phyloP scores from a whole-genome alignment of 768 basidiomycete genomes.

The Russula earlei region DNA sequence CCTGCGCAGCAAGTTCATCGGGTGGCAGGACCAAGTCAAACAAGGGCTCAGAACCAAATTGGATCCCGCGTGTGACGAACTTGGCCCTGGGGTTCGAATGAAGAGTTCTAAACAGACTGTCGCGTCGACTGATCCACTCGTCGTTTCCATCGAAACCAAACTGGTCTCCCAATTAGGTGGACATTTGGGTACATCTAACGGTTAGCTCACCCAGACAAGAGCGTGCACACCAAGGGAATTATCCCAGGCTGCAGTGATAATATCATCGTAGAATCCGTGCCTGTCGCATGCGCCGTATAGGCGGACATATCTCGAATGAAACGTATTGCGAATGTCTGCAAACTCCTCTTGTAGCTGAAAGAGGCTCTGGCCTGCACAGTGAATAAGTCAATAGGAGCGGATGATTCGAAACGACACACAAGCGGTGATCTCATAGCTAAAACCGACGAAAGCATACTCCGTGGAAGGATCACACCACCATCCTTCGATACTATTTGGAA shows the following conservation, averaged over 20 bases:
- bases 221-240: slow-evolving; percentile 65
- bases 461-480: slow-evolving; percentile 51
- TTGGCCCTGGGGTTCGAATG: slow-evolving; percentile 34
- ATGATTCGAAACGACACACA: slow-evolving; percentile 29
- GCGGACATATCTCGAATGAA: slow-evolving; percentile 58
- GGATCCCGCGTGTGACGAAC: slow-evolving; percentile 55
- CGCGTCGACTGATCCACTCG: slow-evolving; percentile 24
- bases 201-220: slow-evolving; percentile 53
- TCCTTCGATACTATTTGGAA: slow-evolving; percentile 29
- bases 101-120: slow-evolving; percentile 23
- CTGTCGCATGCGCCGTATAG: slow-evolving; percentile 35
- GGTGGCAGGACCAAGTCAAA: slow-evolving; percentile 48
- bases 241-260: slow-evolving; percentile 60
- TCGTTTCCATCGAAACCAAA: slow-evolving; percentile 26
- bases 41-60: slow-evolving; percentile 67
- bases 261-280: slow-evolving; percentile 40
- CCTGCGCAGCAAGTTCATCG: slow-evolving; percentile 41
- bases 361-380: slow-evolving; percentile 44
- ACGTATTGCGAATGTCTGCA: slow-evolving; percentile 45
- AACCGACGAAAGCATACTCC: slow-evolving; percentile 70
- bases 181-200: not conserved
- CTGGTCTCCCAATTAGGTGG: slow-evolving; percentile 8
- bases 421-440: slow-evolving; percentile 63
- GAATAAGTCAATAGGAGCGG: slow-evolving; percentile 1
- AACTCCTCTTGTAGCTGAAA: slow-evolving; percentile 46